Evolutionary conservation across 129 eudicot species (phyloP), one percentile per base, ranked within the genome.

Genomic region (Artemisia argyi): DNA sequence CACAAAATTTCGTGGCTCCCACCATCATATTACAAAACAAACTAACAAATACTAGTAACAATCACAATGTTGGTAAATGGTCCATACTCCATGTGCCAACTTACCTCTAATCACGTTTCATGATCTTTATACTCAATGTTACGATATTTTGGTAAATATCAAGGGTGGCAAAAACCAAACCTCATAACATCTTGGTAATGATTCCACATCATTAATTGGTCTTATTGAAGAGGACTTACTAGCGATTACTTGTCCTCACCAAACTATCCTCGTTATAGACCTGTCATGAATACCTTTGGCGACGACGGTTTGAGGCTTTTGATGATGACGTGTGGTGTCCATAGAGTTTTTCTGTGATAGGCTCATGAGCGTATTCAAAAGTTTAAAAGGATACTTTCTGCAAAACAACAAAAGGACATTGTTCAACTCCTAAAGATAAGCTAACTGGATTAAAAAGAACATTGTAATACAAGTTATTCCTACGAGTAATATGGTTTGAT

Each of bases 271-370:
- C n/a, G n/a, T n/a, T n/a, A n/a, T n/a, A n/a, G n/a, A n/a, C n/a
- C n/a, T n/a, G n/a, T n/a, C n/a, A n/a, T n/a, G n/a, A n/a, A n/a
- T n/a, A n/a, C n/a, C n/a, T n/a, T n/a, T n/a, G n/a, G n/a, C n/a
- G n/a, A n/a, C n/a, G n/a, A n/a, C n/a, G n/a, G n/a, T n/a, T n/a
- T n/a, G n/a, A n/a, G n/a, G n/a, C n/a, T n/a, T n/a, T n/a, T n/a
- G n/a, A n/a, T n/a, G n/a, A n/a, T n/a, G n/a, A n/a, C n/a, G n/a
- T n/a, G n/a, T n/a, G n/a, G n/a, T n/a, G n/a, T n/a, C n/a, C n/a
- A n/a, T n/a, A n/a, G n/a, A n/a, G n/a, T n/a, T n/a, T n/a, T 68
- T 84, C 2, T 85, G 98, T 49, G 86, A 86, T 3, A 75, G 78
- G 78, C 78, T 93, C 3, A 80, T 73, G 73, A 82, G 73, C 50